Evolutionary conservation across 805 yeast species (phyloP), one percentile per base, ranked within the genome.

Genomic region (Kluyveromyces siamensis): DNA sequence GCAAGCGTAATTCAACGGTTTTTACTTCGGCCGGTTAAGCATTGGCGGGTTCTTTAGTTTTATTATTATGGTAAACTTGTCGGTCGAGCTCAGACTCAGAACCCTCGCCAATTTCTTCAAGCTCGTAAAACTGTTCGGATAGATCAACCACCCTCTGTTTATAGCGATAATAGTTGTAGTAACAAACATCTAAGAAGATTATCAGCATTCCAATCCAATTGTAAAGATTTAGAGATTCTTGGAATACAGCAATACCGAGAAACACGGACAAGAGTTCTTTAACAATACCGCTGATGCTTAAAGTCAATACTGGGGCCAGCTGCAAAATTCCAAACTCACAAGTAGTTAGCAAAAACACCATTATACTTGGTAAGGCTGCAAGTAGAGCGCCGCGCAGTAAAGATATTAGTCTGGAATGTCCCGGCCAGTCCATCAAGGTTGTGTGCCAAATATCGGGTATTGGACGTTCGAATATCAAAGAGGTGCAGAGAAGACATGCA

Each of bases 281-380:
- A 63, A 91, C 86, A 16, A 93, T 86, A 1, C 99, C 99, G 0
- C 95, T 95, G 40, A 93, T 79, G 6, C 95, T 83, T 30, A 93
- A 68, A 0, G 99, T 90, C 41, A 90, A 73, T 13, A 93, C 88
- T 48, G 87, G 85, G 0, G 96, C 86, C 40, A 83, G 79, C 48
- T 85, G 83, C 46, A 93, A 73, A 8, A 93, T 78, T 49, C 85
- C 81, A 68, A 87, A 90, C 65, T 91, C 99, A 56, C 87, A 80
- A 2, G 88, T 67, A 0, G 96, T 91, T 91, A 93, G 84, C 62
- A 85, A 76, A 60, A 90, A 90, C 1, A 96, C 98, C 38, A 87
- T 68, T 2, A 86, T 52, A 0, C 98, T 98, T 0, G 99, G 99
- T 17, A 88, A 70, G 6, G 84, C 58, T 60, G 91, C 69, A 37